A percentile compares a stretch with the other conserved stretches of the same genome.
Evolutionary conservation across 2,329 filamentous ascomycete genomes (phyloP).

Genomic region (Venturia effusa): DNA sequence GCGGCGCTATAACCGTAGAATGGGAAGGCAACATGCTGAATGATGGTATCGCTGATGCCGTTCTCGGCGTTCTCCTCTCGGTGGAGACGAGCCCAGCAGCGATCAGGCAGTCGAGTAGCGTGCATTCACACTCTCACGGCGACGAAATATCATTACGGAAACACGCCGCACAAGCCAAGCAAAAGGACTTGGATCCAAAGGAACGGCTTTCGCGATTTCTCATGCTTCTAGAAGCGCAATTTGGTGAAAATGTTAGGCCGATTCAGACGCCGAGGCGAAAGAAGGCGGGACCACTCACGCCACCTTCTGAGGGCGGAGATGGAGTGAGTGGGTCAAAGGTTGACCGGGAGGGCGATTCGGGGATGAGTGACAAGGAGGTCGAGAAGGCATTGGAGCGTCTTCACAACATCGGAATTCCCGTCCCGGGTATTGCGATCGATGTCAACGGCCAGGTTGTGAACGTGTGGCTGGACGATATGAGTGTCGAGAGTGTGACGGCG

Average conservation of each 20-base stretch:
- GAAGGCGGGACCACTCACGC: conserved; percentile 22
- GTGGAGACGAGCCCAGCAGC: conserved; percentile 92
- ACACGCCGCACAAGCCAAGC: conserved; percentile 33
- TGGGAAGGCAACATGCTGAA: conserved; percentile 99
- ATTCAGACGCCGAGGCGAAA: conserved; percentile 51
- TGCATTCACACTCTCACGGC: conserved; percentile 15
- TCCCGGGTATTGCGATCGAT: conserved; percentile 76
- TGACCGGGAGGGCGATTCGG: conserved; percentile 14
- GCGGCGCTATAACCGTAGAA: conserved; percentile 66
- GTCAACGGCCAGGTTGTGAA: conserved; percentile 49
- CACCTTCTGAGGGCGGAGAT: conserved; percentile 1
- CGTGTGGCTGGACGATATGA: conserved; percentile 85
- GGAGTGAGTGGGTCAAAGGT: no score
- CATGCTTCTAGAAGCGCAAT: conserved; percentile 95
- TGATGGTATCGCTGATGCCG: conserved; percentile 93
- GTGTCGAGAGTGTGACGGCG: conserved; percentile 61
- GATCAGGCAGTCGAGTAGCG: conserved; percentile 61
- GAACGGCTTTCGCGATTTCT: conserved; percentile 78
- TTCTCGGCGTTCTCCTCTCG: conserved; percentile 83
- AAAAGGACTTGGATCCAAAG: conserved; percentile 58
- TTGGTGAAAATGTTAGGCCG: conserved; percentile 70
- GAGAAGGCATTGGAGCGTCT: conserved; percentile 60
- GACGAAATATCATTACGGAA: background rate
- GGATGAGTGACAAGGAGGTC: conserved; percentile 16
- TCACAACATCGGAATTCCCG: conserved; percentile 75